These are phyloP conservation scores for Austroboletus festivus DNA, from an alignment of 768 basidiomycete species.

Conservation along the genomic window DNA sequence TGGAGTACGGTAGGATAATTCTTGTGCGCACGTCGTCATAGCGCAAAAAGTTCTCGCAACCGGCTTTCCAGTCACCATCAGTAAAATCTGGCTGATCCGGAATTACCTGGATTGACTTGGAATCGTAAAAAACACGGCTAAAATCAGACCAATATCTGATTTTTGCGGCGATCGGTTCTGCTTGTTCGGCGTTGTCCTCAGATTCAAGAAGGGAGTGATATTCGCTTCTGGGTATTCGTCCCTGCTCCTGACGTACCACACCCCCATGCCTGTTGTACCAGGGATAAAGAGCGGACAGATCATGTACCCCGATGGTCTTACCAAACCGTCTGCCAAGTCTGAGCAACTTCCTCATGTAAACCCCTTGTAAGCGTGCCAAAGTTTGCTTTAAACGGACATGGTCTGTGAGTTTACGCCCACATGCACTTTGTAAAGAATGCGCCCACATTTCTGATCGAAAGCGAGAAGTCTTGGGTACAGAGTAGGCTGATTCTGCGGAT, in stretches of 20 bases:
- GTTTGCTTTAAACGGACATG: conserved; percentile 43
- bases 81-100: conserved; percentile 52
- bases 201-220: conserved; percentile 52
- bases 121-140: conserved; percentile 54
- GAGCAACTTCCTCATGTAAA: conserved; percentile 33
- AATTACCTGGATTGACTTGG: conserved; percentile 60
- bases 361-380: conserved; percentile 56
- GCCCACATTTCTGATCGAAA: conserved; percentile 64
- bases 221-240: conserved; percentile 48
- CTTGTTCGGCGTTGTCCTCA: conserved; percentile 11
- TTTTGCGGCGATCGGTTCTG: conserved; percentile 15
- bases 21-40: conserved; percentile 50
- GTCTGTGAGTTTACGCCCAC: conserved; percentile 2
- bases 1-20: not conserved
- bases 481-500: conserved; percentile 34
- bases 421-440: conserved; percentile 1
- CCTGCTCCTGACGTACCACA: conserved; percentile 50
- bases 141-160: conserved; percentile 53
- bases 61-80: conserved; percentile 55
- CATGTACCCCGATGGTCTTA: conserved; percentile 4
- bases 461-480: conserved; percentile 62
- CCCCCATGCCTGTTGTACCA: conserved; percentile 43
- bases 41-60: conserved; percentile 48
- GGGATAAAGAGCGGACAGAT: not conserved
- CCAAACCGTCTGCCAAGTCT: conserved; percentile 18